phyloP scores from a whole-genome alignment of 331 rosid species.

The Cydonia oblonga region DNA sequence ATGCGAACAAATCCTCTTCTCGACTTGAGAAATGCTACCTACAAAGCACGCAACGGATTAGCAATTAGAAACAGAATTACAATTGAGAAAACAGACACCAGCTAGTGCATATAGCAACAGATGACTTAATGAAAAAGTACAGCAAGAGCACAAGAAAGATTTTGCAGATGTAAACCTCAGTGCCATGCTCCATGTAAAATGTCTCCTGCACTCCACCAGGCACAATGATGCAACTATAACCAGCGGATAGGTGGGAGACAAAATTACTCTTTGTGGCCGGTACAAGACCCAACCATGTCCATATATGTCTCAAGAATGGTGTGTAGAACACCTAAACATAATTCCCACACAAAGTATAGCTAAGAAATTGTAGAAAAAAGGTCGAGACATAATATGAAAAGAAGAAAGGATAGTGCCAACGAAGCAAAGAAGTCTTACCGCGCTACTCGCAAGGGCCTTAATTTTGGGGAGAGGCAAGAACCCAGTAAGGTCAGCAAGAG shows the following conservation, averaged over 20 bases:
- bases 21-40: conserved; percentile 61
- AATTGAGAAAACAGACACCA: background rate
- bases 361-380: background rate
- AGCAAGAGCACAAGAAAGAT: conserved; percentile 1
- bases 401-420: background rate
- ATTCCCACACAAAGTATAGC: background rate
- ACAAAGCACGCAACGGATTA: conserved; percentile 7
- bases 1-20: conserved; percentile 87
- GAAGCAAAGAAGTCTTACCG: conserved; percentile 45
- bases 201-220: conserved; percentile 98
- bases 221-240: conserved; percentile 67
- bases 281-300: conserved; percentile 91
- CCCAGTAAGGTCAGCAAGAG: conserved; percentile 62
- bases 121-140: background rate
- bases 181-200: conserved; percentile 63
- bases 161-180: conserved; percentile 46
- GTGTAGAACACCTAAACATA: conserved; percentile 65
- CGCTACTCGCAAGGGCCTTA: conserved; percentile 84
- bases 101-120: background rate
- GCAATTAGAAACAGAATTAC: background rate
- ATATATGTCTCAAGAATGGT: conserved; percentile 81
- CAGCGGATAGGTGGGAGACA: conserved; percentile 44
- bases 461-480: conserved; percentile 74
- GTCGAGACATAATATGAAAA: background rate
- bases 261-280: conserved; percentile 63